Evolutionary conservation across 495 filamentous ascomycete genomes (phyloP).

Genomic region (Parathielavia appendiculata): DNA sequence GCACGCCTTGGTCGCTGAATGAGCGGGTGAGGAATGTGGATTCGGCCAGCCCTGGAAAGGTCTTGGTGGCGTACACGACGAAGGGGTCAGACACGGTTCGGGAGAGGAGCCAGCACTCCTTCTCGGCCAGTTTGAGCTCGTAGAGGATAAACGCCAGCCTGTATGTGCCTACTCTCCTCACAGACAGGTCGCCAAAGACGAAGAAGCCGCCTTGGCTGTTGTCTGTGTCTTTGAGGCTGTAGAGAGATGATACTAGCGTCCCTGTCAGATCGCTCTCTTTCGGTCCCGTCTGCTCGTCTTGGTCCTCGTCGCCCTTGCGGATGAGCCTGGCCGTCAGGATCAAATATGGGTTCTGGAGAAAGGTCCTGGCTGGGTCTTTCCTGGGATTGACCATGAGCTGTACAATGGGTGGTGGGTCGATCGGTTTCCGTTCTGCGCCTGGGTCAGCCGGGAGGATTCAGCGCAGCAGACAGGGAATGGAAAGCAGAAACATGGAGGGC

Average conservation of each 20-base stretch:
- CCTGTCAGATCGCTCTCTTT: conserved; percentile 59
- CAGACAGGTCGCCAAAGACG: conserved; percentile 90
- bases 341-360: conserved; percentile 49
- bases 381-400: conserved; percentile 69
- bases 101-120: conserved; percentile 50
- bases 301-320: conserved; percentile 51
- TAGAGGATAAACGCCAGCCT: conserved; percentile 81
- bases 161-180: conserved; percentile 73
- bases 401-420: conserved; percentile 91
- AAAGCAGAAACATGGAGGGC: conserved; percentile 18
- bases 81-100: conserved; percentile 70
- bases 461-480: neutral
- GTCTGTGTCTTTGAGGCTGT: conserved; percentile 85
- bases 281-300: conserved; percentile 26
- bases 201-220: conserved; percentile 95
- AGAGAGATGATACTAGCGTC: conserved; percentile 83
- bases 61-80: conserved; percentile 68
- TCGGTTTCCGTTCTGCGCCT: conserved; percentile 75
- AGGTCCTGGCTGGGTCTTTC: conserved; percentile 73
- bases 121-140: conserved; percentile 72
- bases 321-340: conserved; percentile 70
- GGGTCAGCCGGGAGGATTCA: conserved; percentile 12
- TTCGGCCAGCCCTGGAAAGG: conserved; percentile 81
- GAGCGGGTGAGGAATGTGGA: conserved; percentile 88
- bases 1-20: conserved; percentile 92